Percentiles rank a stretch among this genome's conserved stretches.
phyloP scores from a whole-genome alignment of 2,329 filamentous ascomycete genomes.

The Aspergillus niger region DNA sequence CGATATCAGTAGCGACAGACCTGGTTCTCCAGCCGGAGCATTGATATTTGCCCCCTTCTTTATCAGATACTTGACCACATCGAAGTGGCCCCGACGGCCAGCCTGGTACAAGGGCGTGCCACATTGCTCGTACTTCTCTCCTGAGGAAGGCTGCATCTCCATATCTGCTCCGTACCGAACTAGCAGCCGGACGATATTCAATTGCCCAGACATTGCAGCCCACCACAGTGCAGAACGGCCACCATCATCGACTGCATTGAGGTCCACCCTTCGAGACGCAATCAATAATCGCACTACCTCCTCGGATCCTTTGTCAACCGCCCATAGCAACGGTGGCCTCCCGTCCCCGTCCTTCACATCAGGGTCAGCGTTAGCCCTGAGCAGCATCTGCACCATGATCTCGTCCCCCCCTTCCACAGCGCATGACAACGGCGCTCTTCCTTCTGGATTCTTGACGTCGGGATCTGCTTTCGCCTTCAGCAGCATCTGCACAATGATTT shows the following conservation, averaged over 20 bases:
- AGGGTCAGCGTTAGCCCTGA: slow-evolving; percentile 20
- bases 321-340: slow-evolving; percentile 21
- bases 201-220: slow-evolving; percentile 26
- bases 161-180: slow-evolving; percentile 21
- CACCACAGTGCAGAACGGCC: slow-evolving; percentile 26
- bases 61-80: slow-evolving; percentile 31
- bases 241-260: slow-evolving; percentile 22
- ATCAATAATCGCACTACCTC: slow-evolving; percentile 30
- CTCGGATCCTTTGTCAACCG: slow-evolving; percentile 23
- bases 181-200: slow-evolving; percentile 24
- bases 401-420: slow-evolving; percentile 22
- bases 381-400: slow-evolving; percentile 20
- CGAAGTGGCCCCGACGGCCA: slow-evolving; percentile 22
- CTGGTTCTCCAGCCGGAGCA: slow-evolving; percentile 19
- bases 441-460: slow-evolving; percentile 15
- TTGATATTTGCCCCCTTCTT: slow-evolving; percentile 28
- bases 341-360: slow-evolving; percentile 7
- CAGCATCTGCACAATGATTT: slow-evolving; percentile 23
- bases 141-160: slow-evolving; percentile 16
- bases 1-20: slow-evolving; percentile 21
- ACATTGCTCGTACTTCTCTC: slow-evolving; percentile 9
- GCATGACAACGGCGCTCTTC: slow-evolving; percentile 18
- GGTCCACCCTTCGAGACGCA: slow-evolving; percentile 20
- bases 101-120: slow-evolving; percentile 29
- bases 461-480: slow-evolving; percentile 18